Base-by-base conservation (phyloP, 2,329 filamentous ascomycete species). In the Aspergillus amoenus region DNA sequence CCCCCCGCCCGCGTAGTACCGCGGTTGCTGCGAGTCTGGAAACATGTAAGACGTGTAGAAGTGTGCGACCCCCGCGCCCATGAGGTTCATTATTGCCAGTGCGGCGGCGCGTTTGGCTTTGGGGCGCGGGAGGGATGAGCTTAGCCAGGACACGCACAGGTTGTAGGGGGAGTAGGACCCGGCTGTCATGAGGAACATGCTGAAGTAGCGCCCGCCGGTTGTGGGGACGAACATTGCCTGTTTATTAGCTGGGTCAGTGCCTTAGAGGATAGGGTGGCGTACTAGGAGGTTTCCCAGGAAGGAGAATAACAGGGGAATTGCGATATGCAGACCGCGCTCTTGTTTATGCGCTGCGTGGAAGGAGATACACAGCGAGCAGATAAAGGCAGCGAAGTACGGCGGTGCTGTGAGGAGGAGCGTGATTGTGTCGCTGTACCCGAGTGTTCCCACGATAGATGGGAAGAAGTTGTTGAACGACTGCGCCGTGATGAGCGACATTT, bases 21-120 rank as follows among this genome's bases (percentile, higher is more conserved):
- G 15, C 17, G 49, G 49, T 3, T 43, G 30, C 27, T 52, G 49
- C 0, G 49, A 52, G 8, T 52, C 49, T 1, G 49, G 49, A 5
- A 52, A 52, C 49, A 52, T 52, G 40, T 52, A 52, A 11, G 49
- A 52, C n/a, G 49, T 52, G 24, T 52, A 52, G 24, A 52, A 52
- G 40, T 52, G 49, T 4, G 49, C 49, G 11, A 52, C 49, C 11
- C 49, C 49, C 1, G 49, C 49, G 6, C 49, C 49, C 49, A 52
- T 52, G 3, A 52, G 49, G 39, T 52, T 52, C 49, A 52, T 52
- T 17, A 52, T 52, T 3, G 49, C 49, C 24, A 52, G 37, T 6
- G 49, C 49, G 15, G 49, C 49, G 1, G 49, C 49, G n/a, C 49
- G 49, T 12, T 52, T 52, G 3, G 49, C 49, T 7, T 17, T 22